Percentiles rank a stretch among this genome's conserved stretches.
These are phyloP conservation scores for Microthyrium microscopicum DNA, from an alignment of 2,329 filamentous ascomycete species.

Conservation along the genomic window DNA sequence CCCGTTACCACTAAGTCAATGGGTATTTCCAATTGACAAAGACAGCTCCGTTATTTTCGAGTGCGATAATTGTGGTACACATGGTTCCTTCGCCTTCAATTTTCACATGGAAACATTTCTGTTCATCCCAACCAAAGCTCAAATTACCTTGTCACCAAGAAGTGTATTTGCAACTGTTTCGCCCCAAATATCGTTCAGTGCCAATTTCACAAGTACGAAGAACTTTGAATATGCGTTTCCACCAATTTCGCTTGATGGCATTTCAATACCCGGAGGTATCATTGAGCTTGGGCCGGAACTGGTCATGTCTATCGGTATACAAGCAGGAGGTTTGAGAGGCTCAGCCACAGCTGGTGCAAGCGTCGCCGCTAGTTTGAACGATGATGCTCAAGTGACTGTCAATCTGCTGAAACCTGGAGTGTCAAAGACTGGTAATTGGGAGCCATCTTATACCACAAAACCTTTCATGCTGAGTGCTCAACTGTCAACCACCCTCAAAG, in stretches of 20 bases:
- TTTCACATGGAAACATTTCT: conserved; percentile 11
- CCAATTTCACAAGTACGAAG: conserved; percentile 9
- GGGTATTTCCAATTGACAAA: neutral
- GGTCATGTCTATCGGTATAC: conserved; percentile 11
- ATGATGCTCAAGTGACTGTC: neutral
- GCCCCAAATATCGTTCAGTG: conserved; percentile 11
- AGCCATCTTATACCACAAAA: neutral
- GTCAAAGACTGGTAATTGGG: neutral
- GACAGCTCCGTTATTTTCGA: conserved; percentile 10
- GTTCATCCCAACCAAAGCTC: conserved; percentile 11
- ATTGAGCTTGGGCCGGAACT: conserved; percentile 13
- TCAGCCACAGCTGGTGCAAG: neutral
- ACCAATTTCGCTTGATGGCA: conserved; percentile 10
- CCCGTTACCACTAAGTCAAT: conserved; percentile 8
- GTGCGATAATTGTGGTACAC: conserved; percentile 12
- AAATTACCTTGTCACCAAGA: conserved; percentile 11
- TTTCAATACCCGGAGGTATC: conserved; percentile 12
- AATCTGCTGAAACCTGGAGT: neutral
- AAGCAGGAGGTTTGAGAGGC: conserved; percentile 6
- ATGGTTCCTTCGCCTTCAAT: conserved; percentile 13
- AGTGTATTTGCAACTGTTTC: conserved; percentile 11
- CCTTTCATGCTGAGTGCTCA: neutral
- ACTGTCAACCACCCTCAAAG: neutral
- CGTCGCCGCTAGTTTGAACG: neutral
- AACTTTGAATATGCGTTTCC: conserved; percentile 10